Conservation (phyloP, 2,329 filamentous ascomycete species). For the Diaporthe vexans region DNA sequence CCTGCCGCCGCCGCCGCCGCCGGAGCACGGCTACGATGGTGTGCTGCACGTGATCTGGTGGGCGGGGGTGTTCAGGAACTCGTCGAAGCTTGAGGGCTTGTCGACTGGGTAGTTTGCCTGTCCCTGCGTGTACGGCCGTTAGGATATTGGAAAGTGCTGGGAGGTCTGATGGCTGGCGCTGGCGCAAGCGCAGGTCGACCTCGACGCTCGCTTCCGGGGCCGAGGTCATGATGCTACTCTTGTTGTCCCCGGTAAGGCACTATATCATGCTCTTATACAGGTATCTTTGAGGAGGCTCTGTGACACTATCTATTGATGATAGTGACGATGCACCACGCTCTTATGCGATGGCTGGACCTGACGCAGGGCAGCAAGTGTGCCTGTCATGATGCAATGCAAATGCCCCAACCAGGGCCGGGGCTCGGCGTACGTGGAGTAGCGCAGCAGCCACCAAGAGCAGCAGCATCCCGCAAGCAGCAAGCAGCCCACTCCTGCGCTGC, state of each 20-base stretch:
- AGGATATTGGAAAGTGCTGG: not conserved
- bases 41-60: not conserved
- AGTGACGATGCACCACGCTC: too few relatives aligned
- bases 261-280: not conserved
- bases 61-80: not conserved
- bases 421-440: not conserved
- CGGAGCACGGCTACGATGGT: not conserved
- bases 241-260: not conserved
- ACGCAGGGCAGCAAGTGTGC: not conserved
- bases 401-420: too few relatives aligned
- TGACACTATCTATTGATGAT: too few relatives aligned
- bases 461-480: too few relatives aligned
- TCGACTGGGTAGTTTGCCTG: not conserved
- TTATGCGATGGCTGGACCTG: not conserved
- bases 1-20: too few relatives aligned
- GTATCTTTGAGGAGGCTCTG: not conserved
- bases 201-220: not conserved
- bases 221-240: not conserved
- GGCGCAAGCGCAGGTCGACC: not conserved
- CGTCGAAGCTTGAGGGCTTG: not conserved
- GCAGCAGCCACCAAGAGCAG: too few relatives aligned
- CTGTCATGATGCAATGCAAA: not conserved
- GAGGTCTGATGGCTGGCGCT: not conserved
- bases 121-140: constrained; percentile 2
- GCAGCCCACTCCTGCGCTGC: not conserved